Conservation (phyloP, 345 rosid species). For the Salix viminalis region DNA sequence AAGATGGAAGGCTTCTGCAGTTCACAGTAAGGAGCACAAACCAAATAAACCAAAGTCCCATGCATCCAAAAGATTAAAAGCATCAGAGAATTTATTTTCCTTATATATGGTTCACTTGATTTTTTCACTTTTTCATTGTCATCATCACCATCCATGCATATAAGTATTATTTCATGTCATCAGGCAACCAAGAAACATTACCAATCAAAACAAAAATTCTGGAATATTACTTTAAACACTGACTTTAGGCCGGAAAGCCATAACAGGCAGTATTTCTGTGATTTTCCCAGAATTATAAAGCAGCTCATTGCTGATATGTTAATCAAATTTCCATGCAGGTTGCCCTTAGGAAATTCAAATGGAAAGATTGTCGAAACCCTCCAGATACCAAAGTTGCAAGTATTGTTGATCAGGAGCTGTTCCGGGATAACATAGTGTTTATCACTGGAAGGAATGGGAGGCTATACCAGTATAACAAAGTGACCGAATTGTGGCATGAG, state of each 20-base stretch:
- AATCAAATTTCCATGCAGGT: constrained; percentile 35
- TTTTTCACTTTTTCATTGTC: not conserved
- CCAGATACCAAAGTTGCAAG: constrained; percentile 46
- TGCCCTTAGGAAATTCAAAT: constrained; percentile 48
- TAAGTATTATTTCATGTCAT: not conserved
- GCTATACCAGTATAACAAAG: constrained; percentile 61
- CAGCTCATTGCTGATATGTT: not conserved
- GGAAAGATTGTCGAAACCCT: constrained; percentile 64
- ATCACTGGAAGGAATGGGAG: constrained; percentile 45
- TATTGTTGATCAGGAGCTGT: constrained; percentile 58
- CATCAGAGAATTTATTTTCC: not conserved
- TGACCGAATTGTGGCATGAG: constrained; percentile 60
- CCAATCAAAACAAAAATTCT: not conserved
- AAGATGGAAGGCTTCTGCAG: constrained; percentile 52
- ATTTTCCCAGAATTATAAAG: not conserved
- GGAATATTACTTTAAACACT: not conserved
- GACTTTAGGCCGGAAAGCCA: not conserved
- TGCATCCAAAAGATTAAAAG: not conserved
- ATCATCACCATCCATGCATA: not conserved
- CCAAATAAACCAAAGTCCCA: constrained; percentile 1
- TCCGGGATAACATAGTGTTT: constrained; percentile 51
- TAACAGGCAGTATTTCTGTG: not conserved
- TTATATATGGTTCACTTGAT: not conserved
- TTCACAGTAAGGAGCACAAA: constrained; percentile 45
- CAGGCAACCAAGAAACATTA: not conserved